phyloP scores from a whole-genome alignment of 768 basidiomycete species.

The Leccinum subgranulosum region DNA sequence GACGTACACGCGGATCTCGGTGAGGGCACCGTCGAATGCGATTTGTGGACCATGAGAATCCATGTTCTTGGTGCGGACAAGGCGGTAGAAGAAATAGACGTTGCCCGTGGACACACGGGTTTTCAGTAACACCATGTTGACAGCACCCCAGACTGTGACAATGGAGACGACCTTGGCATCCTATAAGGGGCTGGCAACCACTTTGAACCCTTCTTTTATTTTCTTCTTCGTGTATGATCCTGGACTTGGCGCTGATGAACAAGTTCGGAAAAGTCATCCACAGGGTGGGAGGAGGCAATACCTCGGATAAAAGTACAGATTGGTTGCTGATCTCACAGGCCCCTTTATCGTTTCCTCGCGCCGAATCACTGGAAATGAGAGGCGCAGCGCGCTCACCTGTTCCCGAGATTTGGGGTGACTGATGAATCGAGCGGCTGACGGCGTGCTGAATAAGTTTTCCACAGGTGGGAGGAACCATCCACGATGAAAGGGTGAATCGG shows the following conservation, averaged over 20 bases:
- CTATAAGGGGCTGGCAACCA: slow-evolving; percentile 3
- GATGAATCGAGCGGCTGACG: neutral
- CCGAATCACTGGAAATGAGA: neutral
- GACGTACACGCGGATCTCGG: slow-evolving; percentile 67
- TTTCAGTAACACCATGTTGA: slow-evolving; percentile 4
- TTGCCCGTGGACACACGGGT: slow-evolving; percentile 6
- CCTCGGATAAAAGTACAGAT: too few species aligned
- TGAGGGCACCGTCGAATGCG: slow-evolving; percentile 47
- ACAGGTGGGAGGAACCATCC: too few species aligned
- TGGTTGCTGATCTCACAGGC: too few species aligned
- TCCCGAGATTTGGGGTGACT: neutral
- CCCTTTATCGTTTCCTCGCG: too few species aligned
- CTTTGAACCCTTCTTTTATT: neutral
- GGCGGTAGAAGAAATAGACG: slow-evolving; percentile 7
- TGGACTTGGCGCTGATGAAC: neutral
- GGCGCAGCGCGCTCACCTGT: neutral
- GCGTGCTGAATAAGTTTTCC: too few species aligned
- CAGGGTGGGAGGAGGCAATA: too few species aligned
- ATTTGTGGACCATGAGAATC: neutral
- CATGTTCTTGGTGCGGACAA: neutral
- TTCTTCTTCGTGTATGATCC: neutral
- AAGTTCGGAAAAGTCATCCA: neutral
- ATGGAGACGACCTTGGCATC: slow-evolving; percentile 4
- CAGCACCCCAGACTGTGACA: slow-evolving; percentile 6
- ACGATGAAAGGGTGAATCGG: too few species aligned